Evolutionary conservation across 306 rosid genomes (phyloP), one percentile per base, ranked within the genome.

Genomic region (Pachyrhizus erosus): DNA sequence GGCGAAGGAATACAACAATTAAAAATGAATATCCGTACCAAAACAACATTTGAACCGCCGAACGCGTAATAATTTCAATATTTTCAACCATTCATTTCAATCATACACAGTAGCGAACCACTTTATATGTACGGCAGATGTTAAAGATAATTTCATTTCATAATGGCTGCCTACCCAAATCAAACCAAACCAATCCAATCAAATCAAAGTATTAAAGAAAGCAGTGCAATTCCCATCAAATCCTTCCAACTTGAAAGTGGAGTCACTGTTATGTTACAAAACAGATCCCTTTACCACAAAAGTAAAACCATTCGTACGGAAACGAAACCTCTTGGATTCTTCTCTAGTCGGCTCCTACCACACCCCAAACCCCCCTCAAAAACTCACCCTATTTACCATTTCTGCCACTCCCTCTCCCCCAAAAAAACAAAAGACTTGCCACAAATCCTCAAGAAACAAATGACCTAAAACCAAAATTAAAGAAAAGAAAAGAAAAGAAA

Each of bases 251-350:
- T 18, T 70, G 6, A 70, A 70, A 70, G 76, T 3, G 69, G 75
- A 4, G 43, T 9, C 31, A 79, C 77, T 55, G 37, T 80, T 80
- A 24, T 62, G 49, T 80, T 52, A 54, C 69, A 79, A 34, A 79
- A 54, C 69, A 79, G 46, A 79, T 3, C 62, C 39, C 68, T 58
- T 80, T 31, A n/a, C 79, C 42, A 23, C 18, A 31, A 72, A 80
- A 45, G 68, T 21, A 10, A 39, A 43, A 52, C 7, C 79, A 55
- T 39, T 81, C 51, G 84, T 73, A 81, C 84, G 84, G 84, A 81
- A 33, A 33, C 29, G 74, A 81, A 81, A 71, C 79, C 80, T 39
- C 80, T 81, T 48, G 49, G 75, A 81, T 81, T 74, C 80, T 81
- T 81, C 85, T 34, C 34, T 17, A 80, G 73, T 80, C 79, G 67